These are phyloP conservation scores for Tagetes erecta DNA, from an alignment of 129 eudicot genomes.

Conservation along the genomic window DNA sequence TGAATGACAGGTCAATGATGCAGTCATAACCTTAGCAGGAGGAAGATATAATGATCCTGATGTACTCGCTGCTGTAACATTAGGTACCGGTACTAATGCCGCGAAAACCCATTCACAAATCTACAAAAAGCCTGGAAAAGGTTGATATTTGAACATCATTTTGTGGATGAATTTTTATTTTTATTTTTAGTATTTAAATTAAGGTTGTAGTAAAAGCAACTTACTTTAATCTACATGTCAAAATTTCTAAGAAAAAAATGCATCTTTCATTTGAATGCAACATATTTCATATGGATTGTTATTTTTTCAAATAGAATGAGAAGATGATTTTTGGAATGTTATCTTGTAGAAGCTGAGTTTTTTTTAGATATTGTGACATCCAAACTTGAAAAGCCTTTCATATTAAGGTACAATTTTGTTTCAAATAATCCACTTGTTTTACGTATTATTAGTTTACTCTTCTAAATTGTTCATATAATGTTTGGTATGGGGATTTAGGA, in stretches of 20 bases:
- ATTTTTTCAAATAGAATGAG: slow-evolving; percentile 52
- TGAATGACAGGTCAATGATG: slow-evolving; percentile 72
- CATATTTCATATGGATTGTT: not conserved
- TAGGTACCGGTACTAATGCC: slow-evolving; percentile 96
- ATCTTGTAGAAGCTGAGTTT: slow-evolving; percentile 64
- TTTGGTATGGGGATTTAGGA: slow-evolving; percentile 49
- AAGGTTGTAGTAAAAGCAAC: too few species aligned
- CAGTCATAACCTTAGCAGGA: slow-evolving; percentile 82
- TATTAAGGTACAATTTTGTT: slow-evolving; percentile 48
- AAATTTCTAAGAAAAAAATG: too few species aligned
- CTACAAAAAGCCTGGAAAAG: slow-evolving; percentile 55
- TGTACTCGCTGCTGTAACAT: slow-evolving; percentile 76
- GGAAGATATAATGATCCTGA: slow-evolving; percentile 56
- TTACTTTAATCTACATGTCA: not conserved
- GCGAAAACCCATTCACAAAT: slow-evolving; percentile 66
- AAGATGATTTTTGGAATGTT: slow-evolving; percentile 82
- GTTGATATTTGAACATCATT: slow-evolving; percentile 29
- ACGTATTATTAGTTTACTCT: not conserved
- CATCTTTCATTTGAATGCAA: not conserved
- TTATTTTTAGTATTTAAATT: not conserved
- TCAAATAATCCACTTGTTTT: not conserved
- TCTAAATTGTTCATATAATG: not conserved
- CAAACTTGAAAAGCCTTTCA: slow-evolving; percentile 62
- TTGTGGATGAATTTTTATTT: not conserved
- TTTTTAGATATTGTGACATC: slow-evolving; percentile 72